phyloP scores from a whole-genome alignment of 495 filamentous ascomycete genomes.

The Lophiostoma macrostomum region DNA sequence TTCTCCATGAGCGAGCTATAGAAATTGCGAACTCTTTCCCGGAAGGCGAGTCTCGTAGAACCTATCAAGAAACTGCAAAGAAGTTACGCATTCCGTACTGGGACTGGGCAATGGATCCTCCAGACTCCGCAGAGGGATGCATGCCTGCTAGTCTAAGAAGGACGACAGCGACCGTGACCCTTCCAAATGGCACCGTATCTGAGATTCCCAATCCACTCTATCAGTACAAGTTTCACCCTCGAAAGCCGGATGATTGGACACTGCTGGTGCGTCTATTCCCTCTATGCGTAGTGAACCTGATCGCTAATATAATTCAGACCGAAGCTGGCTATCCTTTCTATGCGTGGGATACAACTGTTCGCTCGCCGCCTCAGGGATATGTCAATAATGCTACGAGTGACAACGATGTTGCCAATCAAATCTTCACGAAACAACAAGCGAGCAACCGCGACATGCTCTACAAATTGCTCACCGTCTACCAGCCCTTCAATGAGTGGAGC shows the following conservation, averaged over 20 bases:
- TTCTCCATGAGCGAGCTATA: conserved; percentile 10
- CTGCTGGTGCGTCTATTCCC: conserved; percentile 7
- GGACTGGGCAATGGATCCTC: conserved; percentile 26
- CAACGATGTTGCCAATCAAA: conserved; percentile 12
- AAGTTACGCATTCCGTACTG: conserved; percentile 27
- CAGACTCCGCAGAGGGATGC: not conserved
- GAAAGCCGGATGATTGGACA: conserved; percentile 9
- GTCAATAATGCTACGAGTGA: conserved; percentile 9
- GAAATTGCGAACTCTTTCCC: conserved; percentile 20
- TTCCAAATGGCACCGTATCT: conserved; percentile 9
- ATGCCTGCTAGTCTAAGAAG: conserved; percentile 19
- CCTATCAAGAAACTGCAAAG: not conserved
- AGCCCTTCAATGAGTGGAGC: conserved; percentile 26
- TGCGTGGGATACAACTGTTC: conserved; percentile 21
- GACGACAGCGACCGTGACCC: conserved; percentile 2
- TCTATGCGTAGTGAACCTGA: not conserved
- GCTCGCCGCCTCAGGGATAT: conserved; percentile 6
- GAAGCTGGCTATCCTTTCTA: conserved; percentile 15
- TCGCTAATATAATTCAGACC: not conserved
- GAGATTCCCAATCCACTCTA: conserved; percentile 27
- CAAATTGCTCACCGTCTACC: conserved; percentile 20
- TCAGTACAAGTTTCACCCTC: conserved; percentile 18
- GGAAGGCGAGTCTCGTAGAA: conserved; percentile 1
- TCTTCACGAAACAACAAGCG: conserved; percentile 6
- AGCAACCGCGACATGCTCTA: conserved; percentile 24